Base-by-base conservation (phyloP, 768 basidiomycete species). In the Holtermanniella nyarrowii region DNA sequence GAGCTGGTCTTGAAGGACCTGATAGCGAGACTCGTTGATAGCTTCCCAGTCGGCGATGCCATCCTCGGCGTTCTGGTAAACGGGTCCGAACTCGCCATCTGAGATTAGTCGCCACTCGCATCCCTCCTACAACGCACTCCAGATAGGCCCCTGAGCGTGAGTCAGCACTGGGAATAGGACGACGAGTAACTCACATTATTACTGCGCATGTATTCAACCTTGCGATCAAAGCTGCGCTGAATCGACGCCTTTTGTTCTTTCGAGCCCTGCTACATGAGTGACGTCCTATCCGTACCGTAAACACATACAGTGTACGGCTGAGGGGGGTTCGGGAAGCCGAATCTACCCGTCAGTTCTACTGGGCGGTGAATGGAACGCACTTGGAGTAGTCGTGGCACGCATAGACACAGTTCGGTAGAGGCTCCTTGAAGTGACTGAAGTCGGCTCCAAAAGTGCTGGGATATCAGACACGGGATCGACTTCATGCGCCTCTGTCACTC, bases 61-160 rank as follows among this genome's bases (percentile, higher is more conserved):
- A 76, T 68, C 72, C 73, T 55, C 49, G 31, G 61, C 59, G 37
- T 45, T 56, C 20, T 55, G 56, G 73, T 87, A 88, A 21, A 88
- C 85, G 2, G 85, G 85, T 18, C 86, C 87, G 77, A 81, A 87
- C 69, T 86, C 86, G 16, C 86, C 86, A 59, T 85, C 84, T 83
- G 82, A 82, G 18, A 84, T 82, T 39, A 51, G 54, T 10, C 48
- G 56, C 31, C 7, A 26, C 31, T 31, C 46, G 26, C 11, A 45
- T 22, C 26, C 43, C 27, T 18, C 46, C 46, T 25, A 53, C 45
- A 27, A 62, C 54, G 52, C 42, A 53, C 58, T 59, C 65, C 65
- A 67, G 22, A 62, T 51, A 0, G 63, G 65, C 25, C 58, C 60
- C 21, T 48, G 26, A 16, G 7, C 10, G 16, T 37, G 47, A 24